These are phyloP conservation scores for Sporothrix inflata DNA, from an alignment of 2,329 filamentous ascomycete species.

Conservation along the genomic window DNA sequence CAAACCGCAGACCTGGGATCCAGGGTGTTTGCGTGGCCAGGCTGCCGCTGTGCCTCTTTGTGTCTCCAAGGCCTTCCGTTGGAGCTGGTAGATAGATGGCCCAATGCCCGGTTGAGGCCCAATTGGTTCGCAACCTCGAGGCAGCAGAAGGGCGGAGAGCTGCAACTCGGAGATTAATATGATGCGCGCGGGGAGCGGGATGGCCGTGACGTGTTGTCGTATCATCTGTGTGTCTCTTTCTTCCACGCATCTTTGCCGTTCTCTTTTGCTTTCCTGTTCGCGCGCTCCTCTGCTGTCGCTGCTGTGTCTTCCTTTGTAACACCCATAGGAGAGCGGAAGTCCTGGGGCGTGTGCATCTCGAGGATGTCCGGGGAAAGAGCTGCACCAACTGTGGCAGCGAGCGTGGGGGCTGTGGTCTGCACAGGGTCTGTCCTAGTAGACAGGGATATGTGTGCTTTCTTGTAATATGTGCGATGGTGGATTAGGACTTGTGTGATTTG, in stretches of 20 bases:
- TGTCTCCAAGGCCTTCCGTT: not conserved
- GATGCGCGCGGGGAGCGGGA: not conserved
- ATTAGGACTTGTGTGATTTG: not conserved
- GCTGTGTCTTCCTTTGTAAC: not conserved
- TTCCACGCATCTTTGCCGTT: not conserved
- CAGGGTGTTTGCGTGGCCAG: not conserved
- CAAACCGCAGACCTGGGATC: slow-evolving; percentile 9
- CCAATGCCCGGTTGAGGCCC: not conserved
- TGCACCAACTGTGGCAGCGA: not conserved
- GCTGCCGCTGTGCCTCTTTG: not conserved
- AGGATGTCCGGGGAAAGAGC: not conserved
- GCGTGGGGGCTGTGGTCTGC: not conserved
- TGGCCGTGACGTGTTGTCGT: not conserved
- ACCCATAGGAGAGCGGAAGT: not conserved
- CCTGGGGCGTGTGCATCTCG: not conserved
- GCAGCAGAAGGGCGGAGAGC: not conserved
- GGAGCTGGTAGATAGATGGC: not conserved
- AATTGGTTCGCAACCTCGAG: not conserved
- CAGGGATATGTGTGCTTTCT: not conserved
- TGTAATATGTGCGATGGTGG: not conserved
- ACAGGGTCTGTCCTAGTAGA: not conserved
- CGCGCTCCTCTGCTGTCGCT: not conserved
- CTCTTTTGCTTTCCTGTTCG: not conserved
- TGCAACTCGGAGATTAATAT: not conserved
- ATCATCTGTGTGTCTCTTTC: not conserved